A percentile compares a stretch with the other conserved stretches of the same genome.
These are phyloP conservation scores for Carex arenaria DNA, from an alignment of 202 grass and related monocot species.

Conservation along the genomic window DNA sequence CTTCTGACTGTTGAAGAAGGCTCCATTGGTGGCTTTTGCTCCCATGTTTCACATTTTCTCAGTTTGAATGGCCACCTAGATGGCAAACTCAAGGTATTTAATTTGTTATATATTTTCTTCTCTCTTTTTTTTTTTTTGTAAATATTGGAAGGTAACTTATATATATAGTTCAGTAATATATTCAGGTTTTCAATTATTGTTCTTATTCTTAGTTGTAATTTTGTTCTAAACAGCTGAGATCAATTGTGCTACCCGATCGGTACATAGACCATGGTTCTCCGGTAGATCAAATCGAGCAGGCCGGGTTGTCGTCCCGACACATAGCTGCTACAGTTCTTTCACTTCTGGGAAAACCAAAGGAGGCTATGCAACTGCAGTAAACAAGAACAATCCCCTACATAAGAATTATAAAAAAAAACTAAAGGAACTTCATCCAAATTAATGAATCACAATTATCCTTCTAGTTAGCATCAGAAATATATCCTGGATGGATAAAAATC, in stretches of 20 bases:
- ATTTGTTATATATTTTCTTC: neutral
- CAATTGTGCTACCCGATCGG: constrained; percentile 76
- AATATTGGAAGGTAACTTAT: neutral
- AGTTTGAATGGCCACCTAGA: constrained; percentile 72
- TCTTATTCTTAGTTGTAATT: neutral
- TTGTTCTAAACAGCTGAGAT: constrained; percentile 65
- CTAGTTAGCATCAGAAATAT: neutral
- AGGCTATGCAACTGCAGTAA: constrained; percentile 52
- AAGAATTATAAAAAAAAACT: neutral
- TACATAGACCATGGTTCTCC: constrained; percentile 88
- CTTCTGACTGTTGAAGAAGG: constrained; percentile 83
- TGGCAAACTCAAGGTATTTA: constrained; percentile 61
- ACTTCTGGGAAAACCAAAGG: constrained; percentile 65
- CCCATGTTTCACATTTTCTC: constrained; percentile 78
- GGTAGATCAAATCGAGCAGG: constrained; percentile 72
- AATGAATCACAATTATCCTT: neutral
- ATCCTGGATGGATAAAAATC: neutral
- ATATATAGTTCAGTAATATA: neutral
- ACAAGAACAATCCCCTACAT: neutral
- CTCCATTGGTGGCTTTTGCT: constrained; percentile 73
- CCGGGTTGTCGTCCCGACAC: constrained; percentile 67
- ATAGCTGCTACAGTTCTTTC: constrained; percentile 72
- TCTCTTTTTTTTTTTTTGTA: neutral
- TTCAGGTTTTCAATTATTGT: neutral
- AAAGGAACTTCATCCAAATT: neutral